A percentile compares a stretch with the other conserved stretches of the same genome.
phyloP scores from a whole-genome alignment of 768 basidiomycete genomes.

The Termitomyces sp. region DNA sequence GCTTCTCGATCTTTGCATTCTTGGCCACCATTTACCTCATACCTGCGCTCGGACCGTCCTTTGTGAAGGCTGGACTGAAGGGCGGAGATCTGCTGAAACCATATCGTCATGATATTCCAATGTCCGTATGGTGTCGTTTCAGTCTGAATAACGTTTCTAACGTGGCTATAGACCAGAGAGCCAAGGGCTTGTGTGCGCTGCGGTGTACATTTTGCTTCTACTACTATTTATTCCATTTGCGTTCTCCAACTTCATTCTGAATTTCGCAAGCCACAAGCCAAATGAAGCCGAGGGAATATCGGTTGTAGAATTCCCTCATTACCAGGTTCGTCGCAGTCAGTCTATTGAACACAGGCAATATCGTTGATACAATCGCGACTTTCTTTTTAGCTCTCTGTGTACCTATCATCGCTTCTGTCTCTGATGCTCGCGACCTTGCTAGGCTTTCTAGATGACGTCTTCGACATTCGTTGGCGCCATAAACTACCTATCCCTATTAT shows the following conservation, averaged over 20 bases:
- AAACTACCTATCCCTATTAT: slow-evolving; percentile 97
- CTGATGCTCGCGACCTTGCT: slow-evolving; percentile 90
- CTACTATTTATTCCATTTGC: slow-evolving; percentile 95
- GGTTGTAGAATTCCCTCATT: slow-evolving; percentile 70
- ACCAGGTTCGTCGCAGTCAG: slow-evolving; percentile 54
- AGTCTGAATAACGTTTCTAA: background rate
- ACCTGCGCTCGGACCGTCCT: slow-evolving; percentile 78
- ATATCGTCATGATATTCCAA: slow-evolving; percentile 51
- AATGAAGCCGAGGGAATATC: slow-evolving; percentile 56
- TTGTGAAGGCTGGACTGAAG: slow-evolving; percentile 77
- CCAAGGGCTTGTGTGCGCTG: slow-evolving; percentile 86
- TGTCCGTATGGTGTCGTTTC: slow-evolving; percentile 41
- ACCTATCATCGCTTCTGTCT: slow-evolving; percentile 90
- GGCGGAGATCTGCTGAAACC: slow-evolving; percentile 88
- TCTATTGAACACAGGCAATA: background rate
- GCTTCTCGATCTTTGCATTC: slow-evolving; percentile 83
- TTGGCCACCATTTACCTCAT: slow-evolving; percentile 72
- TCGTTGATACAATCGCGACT: background rate
- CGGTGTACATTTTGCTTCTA: slow-evolving; percentile 81
- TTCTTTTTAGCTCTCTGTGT: slow-evolving; percentile 74
- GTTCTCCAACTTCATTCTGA: slow-evolving; percentile 70
- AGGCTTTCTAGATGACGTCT: slow-evolving; percentile 95
- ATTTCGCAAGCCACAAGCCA: slow-evolving; percentile 34
- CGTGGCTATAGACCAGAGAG: slow-evolving; percentile 81
- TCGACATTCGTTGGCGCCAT: slow-evolving; percentile 98